Percentiles rank a stretch among this genome's conserved stretches.
Conservation (phyloP, 2,329 filamentous ascomycete species). For the Botrytis tulipae region DNA sequence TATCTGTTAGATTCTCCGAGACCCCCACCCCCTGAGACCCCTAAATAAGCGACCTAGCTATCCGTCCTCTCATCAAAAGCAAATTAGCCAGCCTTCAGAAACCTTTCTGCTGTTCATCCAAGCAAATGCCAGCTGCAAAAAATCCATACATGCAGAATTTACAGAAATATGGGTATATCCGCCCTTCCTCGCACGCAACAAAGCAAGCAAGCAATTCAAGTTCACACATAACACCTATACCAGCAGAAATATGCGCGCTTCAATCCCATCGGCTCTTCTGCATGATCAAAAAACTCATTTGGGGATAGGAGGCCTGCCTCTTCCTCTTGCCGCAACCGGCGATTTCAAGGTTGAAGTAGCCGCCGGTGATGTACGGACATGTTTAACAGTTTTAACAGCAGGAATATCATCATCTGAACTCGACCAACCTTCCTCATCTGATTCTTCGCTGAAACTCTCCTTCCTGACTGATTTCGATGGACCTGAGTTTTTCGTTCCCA, state of each 20-base stretch:
- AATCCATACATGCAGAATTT: neutral
- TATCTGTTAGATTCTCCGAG: neutral
- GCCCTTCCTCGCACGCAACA: neutral
- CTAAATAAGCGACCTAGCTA: neutral
- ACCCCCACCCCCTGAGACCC: neutral
- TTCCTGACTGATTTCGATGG: neutral
- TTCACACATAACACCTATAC: neutral
- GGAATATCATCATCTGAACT: conserved; percentile 16
- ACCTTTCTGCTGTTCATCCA: too few species aligned
- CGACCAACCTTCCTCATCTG: conserved; percentile 13
- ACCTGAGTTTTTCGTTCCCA: neutral
- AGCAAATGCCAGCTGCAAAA: neutral
- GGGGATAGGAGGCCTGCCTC: neutral
- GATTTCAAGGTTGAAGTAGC: neutral
- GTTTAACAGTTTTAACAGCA: conserved; percentile 5
- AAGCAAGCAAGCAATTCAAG: neutral
- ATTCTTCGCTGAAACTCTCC: conserved; percentile 6
- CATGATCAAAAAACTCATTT: neutral
- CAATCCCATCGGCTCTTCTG: too few species aligned
- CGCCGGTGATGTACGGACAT: neutral
- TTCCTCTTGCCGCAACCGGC: neutral
- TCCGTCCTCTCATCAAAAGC: neutral
- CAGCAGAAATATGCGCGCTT: neutral
- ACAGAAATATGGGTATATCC: neutral
- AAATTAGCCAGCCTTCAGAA: neutral